Percentiles rank a stretch among this genome's conserved stretches.
These are phyloP conservation scores for Zygotorulaspora sp. DNA, from an alignment of 805 yeast species.

Conservation along the genomic window DNA sequence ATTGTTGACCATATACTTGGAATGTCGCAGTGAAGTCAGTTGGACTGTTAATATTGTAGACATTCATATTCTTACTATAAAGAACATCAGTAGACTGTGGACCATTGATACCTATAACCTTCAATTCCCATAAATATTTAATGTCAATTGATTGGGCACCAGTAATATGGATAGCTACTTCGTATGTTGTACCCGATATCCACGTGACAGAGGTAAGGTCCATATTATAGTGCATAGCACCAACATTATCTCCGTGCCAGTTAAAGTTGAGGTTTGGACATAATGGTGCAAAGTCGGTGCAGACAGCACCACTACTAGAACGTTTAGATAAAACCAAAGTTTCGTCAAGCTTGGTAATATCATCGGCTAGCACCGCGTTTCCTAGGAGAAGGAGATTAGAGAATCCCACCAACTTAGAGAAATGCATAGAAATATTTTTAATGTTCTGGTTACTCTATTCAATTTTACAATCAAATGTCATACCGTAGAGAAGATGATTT, in stretches of 20 bases:
- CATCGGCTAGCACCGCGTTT: too few relatives aligned
- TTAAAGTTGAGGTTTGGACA: conserved; percentile 19
- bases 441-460: too few relatives aligned
- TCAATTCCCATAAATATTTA: conserved; percentile 17
- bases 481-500: too few relatives aligned
- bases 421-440: too few relatives aligned
- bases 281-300: conserved; percentile 1
- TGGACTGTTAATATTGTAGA: conserved; percentile 22
- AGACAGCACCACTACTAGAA: too few relatives aligned
- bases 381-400: too few relatives aligned
- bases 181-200: conserved; percentile 16
- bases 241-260: conserved; percentile 11
- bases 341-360: too few relatives aligned
- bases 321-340: too few relatives aligned
- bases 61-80: conserved; percentile 24
- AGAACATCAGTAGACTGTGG: conserved; percentile 26
- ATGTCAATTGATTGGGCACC: conserved; percentile 15
- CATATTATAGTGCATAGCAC: conserved; percentile 16
- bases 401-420: too few relatives aligned
- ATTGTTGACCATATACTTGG: too few relatives aligned
- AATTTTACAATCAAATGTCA: too few relatives aligned
- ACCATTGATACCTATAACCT: too few relatives aligned
- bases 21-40: conserved; percentile 29
- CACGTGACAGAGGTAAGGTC: conserved; percentile 13
- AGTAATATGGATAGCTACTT: conserved; percentile 15